These are phyloP conservation scores for Eutrema yunnanense DNA, from an alignment of 345 rosid species.

Conservation along the genomic window DNA sequence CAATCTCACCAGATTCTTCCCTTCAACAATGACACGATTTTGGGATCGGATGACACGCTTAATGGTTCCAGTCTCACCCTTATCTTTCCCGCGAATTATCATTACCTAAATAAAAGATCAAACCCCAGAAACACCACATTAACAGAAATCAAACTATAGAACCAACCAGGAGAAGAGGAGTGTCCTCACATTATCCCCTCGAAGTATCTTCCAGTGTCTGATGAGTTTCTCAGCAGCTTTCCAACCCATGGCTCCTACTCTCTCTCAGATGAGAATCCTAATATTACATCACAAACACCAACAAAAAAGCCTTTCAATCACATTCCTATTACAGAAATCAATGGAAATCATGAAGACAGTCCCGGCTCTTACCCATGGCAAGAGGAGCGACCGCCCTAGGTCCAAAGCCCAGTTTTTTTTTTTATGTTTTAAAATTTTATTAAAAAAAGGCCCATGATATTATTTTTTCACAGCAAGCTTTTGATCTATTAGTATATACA, in stretches of 20 bases:
- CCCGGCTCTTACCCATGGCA: too few relatives aligned
- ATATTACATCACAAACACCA: not conserved
- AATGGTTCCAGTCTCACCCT: slow-evolving; percentile 66
- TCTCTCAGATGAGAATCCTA: slow-evolving; percentile 2
- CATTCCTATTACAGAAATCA: not conserved
- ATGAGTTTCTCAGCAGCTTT: slow-evolving; percentile 97
- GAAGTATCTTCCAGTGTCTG: slow-evolving; percentile 90
- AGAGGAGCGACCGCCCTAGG: too few relatives aligned
- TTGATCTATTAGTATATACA: too few relatives aligned
- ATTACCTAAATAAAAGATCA: slow-evolving; percentile 42
- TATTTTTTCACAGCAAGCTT: too few relatives aligned
- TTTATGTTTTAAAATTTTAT: too few relatives aligned
- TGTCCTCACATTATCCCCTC: slow-evolving; percentile 86
- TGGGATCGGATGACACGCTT: slow-evolving; percentile 83
- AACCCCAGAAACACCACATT: not conserved
- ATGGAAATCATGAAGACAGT: not conserved
- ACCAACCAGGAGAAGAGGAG: not conserved
- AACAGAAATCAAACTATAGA: not conserved
- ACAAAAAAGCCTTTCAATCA: not conserved
- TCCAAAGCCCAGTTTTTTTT: too few relatives aligned
- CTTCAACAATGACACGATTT: slow-evolving; percentile 83
- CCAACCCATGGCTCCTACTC: slow-evolving; percentile 68
- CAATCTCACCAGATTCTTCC: slow-evolving; percentile 70
- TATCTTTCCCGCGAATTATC: slow-evolving; percentile 86
- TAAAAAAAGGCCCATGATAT: too few relatives aligned